Conservation (phyloP, 2,329 filamentous ascomycete species). For the Aspergillus sp. region DNA sequence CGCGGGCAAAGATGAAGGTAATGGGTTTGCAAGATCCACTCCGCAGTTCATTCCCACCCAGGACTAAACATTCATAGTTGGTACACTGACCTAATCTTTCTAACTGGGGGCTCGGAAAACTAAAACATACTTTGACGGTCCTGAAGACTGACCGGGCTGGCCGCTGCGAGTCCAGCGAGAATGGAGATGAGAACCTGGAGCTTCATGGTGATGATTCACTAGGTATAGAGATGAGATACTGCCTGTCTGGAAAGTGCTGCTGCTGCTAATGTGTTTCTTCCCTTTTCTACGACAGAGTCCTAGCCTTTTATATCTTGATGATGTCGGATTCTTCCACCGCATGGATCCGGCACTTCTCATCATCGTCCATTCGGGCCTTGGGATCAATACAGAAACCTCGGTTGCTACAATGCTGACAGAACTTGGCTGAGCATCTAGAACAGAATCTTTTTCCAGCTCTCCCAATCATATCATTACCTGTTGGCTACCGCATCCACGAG, state of each 20-base stretch:
- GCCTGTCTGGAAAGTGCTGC: neutral
- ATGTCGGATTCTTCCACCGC: too few relatives aligned
- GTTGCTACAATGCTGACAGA: too few relatives aligned
- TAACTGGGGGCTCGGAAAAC: neutral
- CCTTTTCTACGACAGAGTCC: too few relatives aligned
- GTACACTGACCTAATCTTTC: neutral
- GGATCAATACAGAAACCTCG: too few relatives aligned
- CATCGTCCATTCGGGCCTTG: too few relatives aligned
- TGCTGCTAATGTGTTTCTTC: neutral
- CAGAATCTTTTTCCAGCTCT: too few relatives aligned
- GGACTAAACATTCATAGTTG: constrained; percentile 4
- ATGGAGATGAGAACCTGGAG: constrained; percentile 1
- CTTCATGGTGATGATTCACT: constrained; percentile 4
- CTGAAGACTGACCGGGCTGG: constrained; percentile 5
- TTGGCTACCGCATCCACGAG: too few relatives aligned
- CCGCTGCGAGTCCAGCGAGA: constrained; percentile 1
- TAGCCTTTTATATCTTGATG: too few relatives aligned
- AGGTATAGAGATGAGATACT: neutral
- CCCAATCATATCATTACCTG: too few relatives aligned
- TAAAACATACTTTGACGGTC: neutral
- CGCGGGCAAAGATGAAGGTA: constrained; percentile 47
- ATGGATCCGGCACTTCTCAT: too few relatives aligned
- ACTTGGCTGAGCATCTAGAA: too few relatives aligned
- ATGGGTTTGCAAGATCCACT: constrained; percentile 36
- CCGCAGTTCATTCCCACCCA: constrained; percentile 34